Base-by-base conservation (phyloP, 2,329 filamentous ascomycete genomes). In the Monosporascus sp. region DNA sequence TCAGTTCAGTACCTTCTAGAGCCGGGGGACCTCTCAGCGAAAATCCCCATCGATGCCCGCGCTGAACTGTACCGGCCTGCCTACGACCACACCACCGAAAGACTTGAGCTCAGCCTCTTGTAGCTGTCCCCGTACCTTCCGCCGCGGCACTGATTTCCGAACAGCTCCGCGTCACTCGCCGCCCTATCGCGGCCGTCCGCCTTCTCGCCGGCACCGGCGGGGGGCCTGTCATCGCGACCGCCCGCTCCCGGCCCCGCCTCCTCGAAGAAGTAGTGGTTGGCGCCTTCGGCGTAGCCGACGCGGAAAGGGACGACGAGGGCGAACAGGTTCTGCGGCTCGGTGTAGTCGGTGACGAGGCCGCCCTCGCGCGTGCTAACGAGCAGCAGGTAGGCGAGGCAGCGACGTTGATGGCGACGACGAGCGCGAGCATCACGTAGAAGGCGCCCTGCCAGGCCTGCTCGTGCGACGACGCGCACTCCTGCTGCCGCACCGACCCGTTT, bases 281-380 rank as follows among this genome's bases (percentile, higher is more conserved):
- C 53, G 8, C 51, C 54, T 7, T 59, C 50, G 5, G 56, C 56
- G 44, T 65, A 67, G 9, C 51, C 57, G 5, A 67, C 60, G 48
- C 57, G 58, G 60, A 59, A 67, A 3, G 61, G 60, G 1, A 62
- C 57, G 9, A 54, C 50, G 56, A 66, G 53, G 0, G 83, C 76
- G 62, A 92, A 91, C 2, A 91, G 72, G 64, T 91, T 91, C 51
- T 86, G 82, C 1, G 88, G 87, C 62, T 93, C 88, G 0, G 85
- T 88, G 64, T 88, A 91, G 70, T 93, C 89, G 1, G 87, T 91
- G 7, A 93, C 81, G 22, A 89, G 78, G 1, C 82, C 81, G 0
- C 73, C 73, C 6, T 74, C 65, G 56, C 78, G 74, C 45, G 81
- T 63, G 7, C 73, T 65, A 57, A 78, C 74, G 47, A 80, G 64